Evolutionary conservation across 768 basidiomycete species (phyloP).

Genomic region (Lentinula edodes): DNA sequence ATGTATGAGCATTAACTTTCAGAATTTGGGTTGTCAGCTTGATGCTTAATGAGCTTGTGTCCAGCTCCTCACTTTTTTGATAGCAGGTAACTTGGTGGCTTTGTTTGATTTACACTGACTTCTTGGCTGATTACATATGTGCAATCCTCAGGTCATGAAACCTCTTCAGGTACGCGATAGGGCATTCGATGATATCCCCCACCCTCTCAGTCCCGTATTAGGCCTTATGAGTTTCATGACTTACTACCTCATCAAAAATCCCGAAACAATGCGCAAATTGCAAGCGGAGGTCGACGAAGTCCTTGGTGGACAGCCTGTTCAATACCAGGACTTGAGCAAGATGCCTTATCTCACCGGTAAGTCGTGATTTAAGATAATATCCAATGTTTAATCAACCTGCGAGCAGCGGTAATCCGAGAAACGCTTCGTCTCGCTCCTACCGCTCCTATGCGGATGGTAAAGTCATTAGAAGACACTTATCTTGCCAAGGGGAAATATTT

Average conservation of each 20-base stretch:
- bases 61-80: slow-evolving; percentile 43
- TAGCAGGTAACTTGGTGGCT: slow-evolving; percentile 29
- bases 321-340: slow-evolving; percentile 34
- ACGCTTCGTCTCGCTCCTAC: slow-evolving; percentile 33
- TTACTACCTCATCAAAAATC: slow-evolving; percentile 40
- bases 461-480: slow-evolving; percentile 29
- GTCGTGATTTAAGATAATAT: neutral
- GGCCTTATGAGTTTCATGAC: slow-evolving; percentile 37
- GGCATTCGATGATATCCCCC: neutral
- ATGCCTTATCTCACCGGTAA: slow-evolving; percentile 37
- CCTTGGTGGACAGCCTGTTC: slow-evolving; percentile 31
- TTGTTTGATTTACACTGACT: neutral
- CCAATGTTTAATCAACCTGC: neutral
- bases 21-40: no score
- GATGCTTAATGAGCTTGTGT: neutral
- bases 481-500: slow-evolving; percentile 35
- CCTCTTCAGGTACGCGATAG: slow-evolving; percentile 15
- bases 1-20: slow-evolving; percentile 21
- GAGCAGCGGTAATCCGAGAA: slow-evolving; percentile 32
- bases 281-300: slow-evolving; percentile 43
- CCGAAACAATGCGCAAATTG: slow-evolving; percentile 36
- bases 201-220: slow-evolving; percentile 6
- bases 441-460: slow-evolving; percentile 27
- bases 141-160: slow-evolving; percentile 17
- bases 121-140: neutral